phyloP scores from a whole-genome alignment of 768 basidiomycete genomes.

The Hygrocybe punicea region DNA sequence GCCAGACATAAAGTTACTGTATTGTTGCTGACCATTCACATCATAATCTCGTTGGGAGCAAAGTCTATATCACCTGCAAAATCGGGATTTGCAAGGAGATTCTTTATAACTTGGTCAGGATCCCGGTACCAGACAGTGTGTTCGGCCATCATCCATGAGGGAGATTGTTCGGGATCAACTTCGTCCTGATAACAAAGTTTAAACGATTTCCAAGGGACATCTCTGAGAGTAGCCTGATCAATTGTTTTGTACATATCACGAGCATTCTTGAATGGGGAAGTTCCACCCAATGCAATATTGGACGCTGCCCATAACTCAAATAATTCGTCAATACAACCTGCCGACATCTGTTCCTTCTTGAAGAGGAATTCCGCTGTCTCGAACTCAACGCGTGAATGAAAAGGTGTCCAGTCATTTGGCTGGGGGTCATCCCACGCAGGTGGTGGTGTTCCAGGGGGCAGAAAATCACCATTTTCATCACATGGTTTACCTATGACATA shows the following conservation, averaged over 20 bases:
- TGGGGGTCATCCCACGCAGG: slow-evolving; percentile 5
- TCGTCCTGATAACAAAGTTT: slow-evolving; percentile 20
- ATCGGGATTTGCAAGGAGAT: slow-evolving; percentile 21
- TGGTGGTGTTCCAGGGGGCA: slow-evolving; percentile 6
- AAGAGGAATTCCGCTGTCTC: slow-evolving; percentile 20
- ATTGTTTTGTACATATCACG: slow-evolving; percentile 24
- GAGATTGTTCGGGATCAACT: slow-evolving; percentile 13
- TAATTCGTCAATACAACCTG: slow-evolving; percentile 16
- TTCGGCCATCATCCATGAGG: slow-evolving; percentile 27
- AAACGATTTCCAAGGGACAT: slow-evolving; percentile 21
- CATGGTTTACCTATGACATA: slow-evolving; percentile 13
- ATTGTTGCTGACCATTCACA: slow-evolving; percentile 15
- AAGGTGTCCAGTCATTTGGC: slow-evolving; percentile 19
- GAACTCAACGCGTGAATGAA: slow-evolving; percentile 1
- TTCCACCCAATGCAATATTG: not conserved
- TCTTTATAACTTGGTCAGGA: slow-evolving; percentile 12
- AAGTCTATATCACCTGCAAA: slow-evolving; percentile 22
- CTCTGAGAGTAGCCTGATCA: slow-evolving; percentile 21
- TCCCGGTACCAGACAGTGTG: slow-evolving; percentile 26
- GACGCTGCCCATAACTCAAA: slow-evolving; percentile 17
- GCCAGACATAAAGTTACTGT: slow-evolving; percentile 35
- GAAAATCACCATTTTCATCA: slow-evolving; percentile 9
- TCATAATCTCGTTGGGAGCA: slow-evolving; percentile 23
- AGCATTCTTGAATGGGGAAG: slow-evolving; percentile 21
- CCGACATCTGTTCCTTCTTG: slow-evolving; percentile 19